These are phyloP conservation scores for Macaranga tanarius DNA, from an alignment of 441 rosid genomes.

Conservation along the genomic window DNA sequence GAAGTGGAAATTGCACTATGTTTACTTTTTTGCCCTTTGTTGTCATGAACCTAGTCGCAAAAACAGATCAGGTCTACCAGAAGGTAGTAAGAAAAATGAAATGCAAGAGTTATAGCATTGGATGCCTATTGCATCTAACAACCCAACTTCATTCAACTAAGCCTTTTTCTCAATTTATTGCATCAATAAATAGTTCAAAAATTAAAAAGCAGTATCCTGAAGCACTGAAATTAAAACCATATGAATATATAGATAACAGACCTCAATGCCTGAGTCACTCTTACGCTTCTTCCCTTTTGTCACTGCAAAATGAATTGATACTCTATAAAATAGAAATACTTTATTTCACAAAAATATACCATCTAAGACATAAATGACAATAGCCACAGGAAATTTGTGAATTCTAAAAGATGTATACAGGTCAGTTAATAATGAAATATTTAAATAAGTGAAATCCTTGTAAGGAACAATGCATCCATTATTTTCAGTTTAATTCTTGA, in stretches of 20 bases:
- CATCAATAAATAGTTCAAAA: slow-evolving; percentile 14
- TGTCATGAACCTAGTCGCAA: not conserved
- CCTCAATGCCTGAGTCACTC: slow-evolving; percentile 77
- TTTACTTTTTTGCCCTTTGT: not conserved
- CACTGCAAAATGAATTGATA: slow-evolving; percentile 46
- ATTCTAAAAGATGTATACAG: not conserved
- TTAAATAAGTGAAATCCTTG: not conserved
- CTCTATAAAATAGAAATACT: slow-evolving; percentile 12
- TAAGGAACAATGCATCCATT: not conserved
- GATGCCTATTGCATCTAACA: not conserved
- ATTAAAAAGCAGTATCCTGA: not conserved
- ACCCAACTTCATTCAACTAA: not conserved
- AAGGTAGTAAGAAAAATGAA: not conserved
- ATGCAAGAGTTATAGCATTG: not conserved
- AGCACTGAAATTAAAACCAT: slow-evolving; percentile 8
- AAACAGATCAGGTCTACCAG: not conserved
- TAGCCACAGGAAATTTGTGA: not conserved
- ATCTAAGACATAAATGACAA: not conserved
- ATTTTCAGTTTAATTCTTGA: not conserved
- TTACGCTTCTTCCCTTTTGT: slow-evolving; percentile 86
- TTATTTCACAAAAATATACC: not conserved
- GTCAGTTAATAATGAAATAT: not conserved
- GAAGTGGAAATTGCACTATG: not conserved
- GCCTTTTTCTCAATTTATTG: not conserved
- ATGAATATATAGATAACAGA: slow-evolving; percentile 32